A percentile compares a stretch with the other conserved stretches of the same genome.
phyloP scores from a whole-genome alignment of 805 yeast species.

The Ogataea pini region DNA sequence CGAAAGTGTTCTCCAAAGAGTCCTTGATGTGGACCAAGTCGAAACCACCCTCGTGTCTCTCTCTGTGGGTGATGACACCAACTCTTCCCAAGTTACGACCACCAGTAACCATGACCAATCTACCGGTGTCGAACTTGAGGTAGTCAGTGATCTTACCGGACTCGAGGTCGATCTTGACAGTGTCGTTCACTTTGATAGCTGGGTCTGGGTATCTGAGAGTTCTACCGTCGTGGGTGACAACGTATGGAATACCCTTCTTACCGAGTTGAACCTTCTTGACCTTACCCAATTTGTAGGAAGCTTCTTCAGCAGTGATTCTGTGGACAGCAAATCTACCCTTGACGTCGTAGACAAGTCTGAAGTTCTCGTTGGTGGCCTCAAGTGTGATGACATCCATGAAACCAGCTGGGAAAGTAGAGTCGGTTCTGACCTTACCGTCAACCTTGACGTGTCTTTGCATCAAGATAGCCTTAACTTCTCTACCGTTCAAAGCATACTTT shows the following conservation, averaged over 20 bases:
- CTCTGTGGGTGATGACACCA: constrained; percentile 94
- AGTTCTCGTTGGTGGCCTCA: constrained; percentile 99
- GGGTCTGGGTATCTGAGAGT: constrained; percentile 99
- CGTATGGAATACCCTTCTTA: constrained; percentile 97
- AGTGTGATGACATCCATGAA: constrained; percentile 98
- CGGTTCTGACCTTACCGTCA: constrained; percentile 99
- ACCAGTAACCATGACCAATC: constrained; percentile 90
- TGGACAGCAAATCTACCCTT: constrained; percentile 99
- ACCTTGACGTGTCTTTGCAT: constrained; percentile 98
- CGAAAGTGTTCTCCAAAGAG: constrained; percentile 90
- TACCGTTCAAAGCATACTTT: constrained; percentile 98
- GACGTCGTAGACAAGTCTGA: constrained; percentile 97
- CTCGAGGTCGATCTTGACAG: constrained; percentile 95
- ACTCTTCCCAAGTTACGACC: constrained; percentile 99
- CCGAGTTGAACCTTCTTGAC: constrained; percentile 98
- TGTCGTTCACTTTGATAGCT: constrained; percentile 92
- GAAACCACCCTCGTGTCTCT: constrained; percentile 97
- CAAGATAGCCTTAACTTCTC: constrained; percentile 97
- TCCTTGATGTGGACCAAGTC: constrained; percentile 97
- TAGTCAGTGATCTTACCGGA: constrained; percentile 90
- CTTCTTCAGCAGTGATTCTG: constrained; percentile 99
- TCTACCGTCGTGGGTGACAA: constrained; percentile 99
- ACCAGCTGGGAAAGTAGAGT: constrained; percentile 98
- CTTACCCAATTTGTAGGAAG: constrained; percentile 96
- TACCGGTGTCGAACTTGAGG: constrained; percentile 92